Evolutionary conservation across 495 filamentous ascomycete species (phyloP), one percentile per base, ranked within the genome.

Genomic region (Penicillium antarcticum): DNA sequence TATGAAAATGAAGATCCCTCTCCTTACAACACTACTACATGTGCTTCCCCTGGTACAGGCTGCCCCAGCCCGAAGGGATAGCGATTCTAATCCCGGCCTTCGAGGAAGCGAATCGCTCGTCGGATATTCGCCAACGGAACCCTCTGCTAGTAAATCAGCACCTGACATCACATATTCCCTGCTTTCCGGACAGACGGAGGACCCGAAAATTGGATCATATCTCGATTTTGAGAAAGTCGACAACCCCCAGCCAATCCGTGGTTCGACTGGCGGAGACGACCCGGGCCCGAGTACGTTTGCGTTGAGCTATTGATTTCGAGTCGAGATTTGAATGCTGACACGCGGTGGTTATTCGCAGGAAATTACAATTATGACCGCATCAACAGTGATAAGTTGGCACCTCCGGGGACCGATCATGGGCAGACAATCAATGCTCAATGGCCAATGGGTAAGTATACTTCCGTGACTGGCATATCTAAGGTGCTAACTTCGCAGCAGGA

Each of bases 231-330:
- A 75, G 19, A 71, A 80, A 53, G 74, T 79, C 17, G 70, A 79
- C 12, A 80, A 83, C 10, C 86, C 86, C 3, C 85, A 91, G 63
- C 86, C 86, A 1, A 82, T 89, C 38, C 78, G 86, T n/a, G 85
- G 84, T 4, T 61, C 46, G 16, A 63, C 47, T 12, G 84, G 83
- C 4, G 73, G 68, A 3, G 87, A 81, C 2, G 80, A 87, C 56
- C 80, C 85, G 8, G 83, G 84, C 4, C 83, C 83, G 42, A 68
- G 83, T 77, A 60, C 53, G 74, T 62, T 52, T 51, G 9, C 50
- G 12, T 42, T 33, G 4, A 36, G 12, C 2, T 29, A 8, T 29
- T 29, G 6, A 16, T 16, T 21, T 21, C 34, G 11, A 33, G 24
- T 7, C 21, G 7, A 10, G 1, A 39, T 10, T 13, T n/a, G 18